Evolutionary conservation across 805 yeast genomes (phyloP).

Genomic region (Yarrowia alimentaria): DNA sequence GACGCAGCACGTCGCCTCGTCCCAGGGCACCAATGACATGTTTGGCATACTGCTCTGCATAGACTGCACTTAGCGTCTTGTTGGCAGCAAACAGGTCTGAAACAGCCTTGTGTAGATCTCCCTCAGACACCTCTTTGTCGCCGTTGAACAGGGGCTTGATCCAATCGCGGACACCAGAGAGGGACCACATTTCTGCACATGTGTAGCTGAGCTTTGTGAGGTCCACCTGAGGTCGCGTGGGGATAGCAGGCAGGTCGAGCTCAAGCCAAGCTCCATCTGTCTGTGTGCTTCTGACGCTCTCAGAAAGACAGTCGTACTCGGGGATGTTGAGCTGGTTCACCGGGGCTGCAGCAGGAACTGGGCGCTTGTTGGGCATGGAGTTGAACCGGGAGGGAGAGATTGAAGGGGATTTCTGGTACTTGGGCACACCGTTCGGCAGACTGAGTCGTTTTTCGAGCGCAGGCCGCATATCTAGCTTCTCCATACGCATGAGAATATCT

Average conservation of each 20-base stretch:
- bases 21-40: conserved; percentile 12
- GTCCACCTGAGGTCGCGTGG: conserved; percentile 9
- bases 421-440: conserved; percentile 13
- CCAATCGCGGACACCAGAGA: conserved; percentile 15
- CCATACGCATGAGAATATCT: conserved; percentile 5
- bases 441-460: conserved; percentile 10
- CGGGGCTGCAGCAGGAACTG: conserved; percentile 12
- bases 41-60: conserved; percentile 23
- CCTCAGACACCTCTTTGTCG: conserved; percentile 16
- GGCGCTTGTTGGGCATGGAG: conserved; percentile 23
- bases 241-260: conserved; percentile 15
- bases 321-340: conserved; percentile 19
- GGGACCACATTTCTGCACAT: conserved; percentile 19
- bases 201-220: conserved; percentile 5
- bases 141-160: conserved; percentile 7
- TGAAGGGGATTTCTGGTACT: background rate
- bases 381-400: conserved; percentile 17
- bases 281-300: background rate
- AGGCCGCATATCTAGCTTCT: conserved; percentile 5
- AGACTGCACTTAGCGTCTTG: conserved; percentile 6
- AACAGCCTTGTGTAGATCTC: conserved; percentile 6
- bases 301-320: conserved; percentile 10
- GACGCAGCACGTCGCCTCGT: background rate
- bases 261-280: conserved; percentile 7
- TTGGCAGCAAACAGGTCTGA: conserved; percentile 16